A percentile compares a stretch with the other conserved stretches of the same genome.
These are phyloP conservation scores for Avena insularis DNA, from an alignment of 176 grass and related monocot genomes.

Conservation along the genomic window DNA sequence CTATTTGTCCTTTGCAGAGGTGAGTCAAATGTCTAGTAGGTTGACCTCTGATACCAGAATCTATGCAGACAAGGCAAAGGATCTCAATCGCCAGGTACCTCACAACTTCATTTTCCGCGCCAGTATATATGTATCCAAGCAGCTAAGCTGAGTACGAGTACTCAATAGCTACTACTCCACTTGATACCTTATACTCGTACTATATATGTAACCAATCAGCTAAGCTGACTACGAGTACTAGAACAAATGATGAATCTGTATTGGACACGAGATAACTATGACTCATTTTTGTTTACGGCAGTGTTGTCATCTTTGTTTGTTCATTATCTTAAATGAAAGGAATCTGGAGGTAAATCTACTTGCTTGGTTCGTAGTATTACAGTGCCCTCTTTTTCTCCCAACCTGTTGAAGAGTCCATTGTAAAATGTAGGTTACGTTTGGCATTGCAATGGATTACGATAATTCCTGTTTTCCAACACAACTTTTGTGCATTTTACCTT, in stretches of 20 bases:
- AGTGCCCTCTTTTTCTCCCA: not conserved
- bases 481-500: not conserved
- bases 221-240: not conserved
- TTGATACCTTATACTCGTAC: too few relatives aligned
- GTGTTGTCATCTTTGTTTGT: constrained; percentile 5
- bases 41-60: constrained; percentile 87
- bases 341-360: constrained; percentile 28
- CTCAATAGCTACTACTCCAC: not conserved
- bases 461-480: not conserved
- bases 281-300: not conserved
- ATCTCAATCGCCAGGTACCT: constrained; percentile 79
- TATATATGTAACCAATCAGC: constrained; percentile 11
- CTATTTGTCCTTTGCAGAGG: constrained; percentile 70
- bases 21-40: constrained; percentile 85
- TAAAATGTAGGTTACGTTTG: not conserved
- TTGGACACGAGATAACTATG: not conserved
- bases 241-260: constrained; percentile 13
- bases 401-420: not conserved
- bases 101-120: not conserved
- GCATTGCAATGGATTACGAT: not conserved
- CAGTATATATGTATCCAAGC: constrained; percentile 5
- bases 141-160: constrained; percentile 6
- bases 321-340: constrained; percentile 9
- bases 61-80: constrained; percentile 87
- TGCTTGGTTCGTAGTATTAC: constrained; percentile 19